Evolutionary conservation across 2,329 filamentous ascomycete genomes (phyloP).

Genomic region (Fusarium ambrosium): DNA sequence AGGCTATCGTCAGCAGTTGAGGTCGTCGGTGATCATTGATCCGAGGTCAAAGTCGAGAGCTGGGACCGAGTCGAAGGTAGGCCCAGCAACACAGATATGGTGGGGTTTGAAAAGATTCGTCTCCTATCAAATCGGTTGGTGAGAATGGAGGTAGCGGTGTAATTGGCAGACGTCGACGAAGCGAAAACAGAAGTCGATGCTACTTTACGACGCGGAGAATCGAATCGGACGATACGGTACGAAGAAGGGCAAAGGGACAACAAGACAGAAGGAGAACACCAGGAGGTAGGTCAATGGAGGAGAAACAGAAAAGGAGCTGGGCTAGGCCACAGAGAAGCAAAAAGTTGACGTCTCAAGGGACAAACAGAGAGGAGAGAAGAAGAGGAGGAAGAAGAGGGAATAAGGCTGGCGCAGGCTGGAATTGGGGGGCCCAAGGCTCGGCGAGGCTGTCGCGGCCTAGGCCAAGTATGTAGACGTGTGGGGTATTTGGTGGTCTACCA

Average conservation of each 20-base stretch:
- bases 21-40: constrained; percentile 44
- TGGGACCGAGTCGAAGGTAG: constrained; percentile 12
- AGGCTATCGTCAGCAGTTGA: constrained; percentile 36
- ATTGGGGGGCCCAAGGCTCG: constrained; percentile 46
- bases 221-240: constrained; percentile 31
- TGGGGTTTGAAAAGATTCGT: constrained; percentile 1
- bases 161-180: constrained; percentile 27
- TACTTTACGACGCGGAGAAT: constrained; percentile 33
- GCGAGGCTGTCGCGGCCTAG: constrained; percentile 47
- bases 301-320: constrained; percentile 17
- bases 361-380: constrained; percentile 23
- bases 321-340: constrained; percentile 23
- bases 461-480: constrained; percentile 32
- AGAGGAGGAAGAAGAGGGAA: constrained; percentile 40
- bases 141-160: constrained; percentile 12
- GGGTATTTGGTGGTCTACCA: constrained; percentile 30
- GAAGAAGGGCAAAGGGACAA: constrained; percentile 4
- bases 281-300: constrained; percentile 23
- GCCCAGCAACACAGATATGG: constrained; percentile 1
- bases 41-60: constrained; percentile 18
- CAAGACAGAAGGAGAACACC: constrained; percentile 21
- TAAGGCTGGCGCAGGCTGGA: constrained; percentile 47
- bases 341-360: constrained; percentile 16
- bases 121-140: constrained; percentile 22
- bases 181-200: constrained; percentile 24